A percentile compares a stretch with the other conserved stretches of the same genome.
Evolutionary conservation across 2,329 filamentous ascomycete species (phyloP).

Genomic region (Capronia coronata): DNA sequence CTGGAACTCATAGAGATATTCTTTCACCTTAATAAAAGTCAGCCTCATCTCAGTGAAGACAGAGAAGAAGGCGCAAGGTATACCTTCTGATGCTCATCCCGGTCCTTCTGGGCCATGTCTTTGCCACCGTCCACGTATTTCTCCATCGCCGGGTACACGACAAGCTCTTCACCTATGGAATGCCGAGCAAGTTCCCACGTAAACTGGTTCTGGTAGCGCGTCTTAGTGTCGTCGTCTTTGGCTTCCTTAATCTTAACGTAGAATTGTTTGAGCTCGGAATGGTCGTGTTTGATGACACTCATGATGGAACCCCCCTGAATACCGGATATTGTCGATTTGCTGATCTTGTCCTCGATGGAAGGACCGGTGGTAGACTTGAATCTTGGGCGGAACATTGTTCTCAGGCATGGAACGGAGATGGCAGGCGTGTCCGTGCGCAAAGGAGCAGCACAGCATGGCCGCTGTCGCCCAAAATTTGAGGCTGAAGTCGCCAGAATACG

Average conservation of each 20-base stretch:
- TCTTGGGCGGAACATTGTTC: neutral
- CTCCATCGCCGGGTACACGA: slow-evolving; percentile 52
- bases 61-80: slow-evolving; percentile 6
- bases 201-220: slow-evolving; percentile 46
- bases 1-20: slow-evolving; percentile 47
- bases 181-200: slow-evolving; percentile 50
- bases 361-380: neutral
- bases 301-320: neutral
- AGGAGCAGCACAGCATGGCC: neutral
- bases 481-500: neutral
- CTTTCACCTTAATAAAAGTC: slow-evolving; percentile 42
- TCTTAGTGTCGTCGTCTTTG: slow-evolving; percentile 39
- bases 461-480: neutral
- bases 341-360: neutral
- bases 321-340: neutral
- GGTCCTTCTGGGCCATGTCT: slow-evolving; percentile 44
- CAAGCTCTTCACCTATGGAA: slow-evolving; percentile 47
- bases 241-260: slow-evolving; percentile 42
- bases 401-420: neutral
- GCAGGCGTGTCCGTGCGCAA: neutral
- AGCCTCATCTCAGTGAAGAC: neutral
- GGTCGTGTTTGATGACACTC: slow-evolving; percentile 37
- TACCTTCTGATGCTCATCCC: slow-evolving; percentile 44
- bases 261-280: slow-evolving; percentile 38
- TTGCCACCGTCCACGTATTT: slow-evolving; percentile 43